Evolutionary conservation across 2,329 filamentous ascomycete genomes (phyloP).

Genomic region (Ilyonectria robusta): DNA sequence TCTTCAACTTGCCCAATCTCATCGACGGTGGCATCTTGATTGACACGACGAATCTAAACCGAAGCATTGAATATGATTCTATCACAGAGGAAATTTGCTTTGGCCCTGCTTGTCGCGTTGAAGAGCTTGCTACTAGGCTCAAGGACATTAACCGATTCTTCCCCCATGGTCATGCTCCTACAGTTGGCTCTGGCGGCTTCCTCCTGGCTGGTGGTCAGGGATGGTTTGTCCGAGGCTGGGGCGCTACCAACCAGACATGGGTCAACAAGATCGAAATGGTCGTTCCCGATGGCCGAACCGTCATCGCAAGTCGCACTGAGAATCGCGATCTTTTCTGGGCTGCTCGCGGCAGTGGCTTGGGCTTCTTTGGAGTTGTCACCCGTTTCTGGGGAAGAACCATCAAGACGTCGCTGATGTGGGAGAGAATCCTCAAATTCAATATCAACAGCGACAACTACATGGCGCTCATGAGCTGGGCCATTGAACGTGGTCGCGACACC

Average conservation of each 20-base stretch:
- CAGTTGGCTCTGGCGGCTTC: constrained; percentile 25
- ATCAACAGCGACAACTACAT: constrained; percentile 32
- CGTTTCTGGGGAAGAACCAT: constrained; percentile 29
- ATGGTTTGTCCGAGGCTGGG: constrained; percentile 30
- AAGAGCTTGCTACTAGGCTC: constrained; percentile 21
- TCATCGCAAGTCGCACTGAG: constrained; percentile 28
- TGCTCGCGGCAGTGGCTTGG: constrained; percentile 22
- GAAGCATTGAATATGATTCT: constrained; percentile 24
- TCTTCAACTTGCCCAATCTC: constrained; percentile 23
- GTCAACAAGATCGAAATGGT: constrained; percentile 30
- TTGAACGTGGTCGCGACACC: constrained; percentile 30
- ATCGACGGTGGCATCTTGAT: constrained; percentile 31
- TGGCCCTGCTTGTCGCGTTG: constrained; percentile 22
- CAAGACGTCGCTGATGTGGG: constrained; percentile 27
- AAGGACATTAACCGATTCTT: constrained; percentile 28
- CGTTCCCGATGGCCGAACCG: constrained; percentile 22
- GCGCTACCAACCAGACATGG: constrained; percentile 28
- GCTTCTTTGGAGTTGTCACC: constrained; percentile 26
- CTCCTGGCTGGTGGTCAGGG: constrained; percentile 27
- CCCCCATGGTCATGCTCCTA: constrained; percentile 27
- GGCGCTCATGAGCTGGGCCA: constrained; percentile 28
- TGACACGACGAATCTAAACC: constrained; percentile 26
- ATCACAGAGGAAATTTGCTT: constrained; percentile 19
- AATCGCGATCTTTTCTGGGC: constrained; percentile 29
- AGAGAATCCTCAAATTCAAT: constrained; percentile 28